Evolutionary conservation across 106 monocot species (phyloP).

Genomic region (Ottelia alismoides): DNA sequence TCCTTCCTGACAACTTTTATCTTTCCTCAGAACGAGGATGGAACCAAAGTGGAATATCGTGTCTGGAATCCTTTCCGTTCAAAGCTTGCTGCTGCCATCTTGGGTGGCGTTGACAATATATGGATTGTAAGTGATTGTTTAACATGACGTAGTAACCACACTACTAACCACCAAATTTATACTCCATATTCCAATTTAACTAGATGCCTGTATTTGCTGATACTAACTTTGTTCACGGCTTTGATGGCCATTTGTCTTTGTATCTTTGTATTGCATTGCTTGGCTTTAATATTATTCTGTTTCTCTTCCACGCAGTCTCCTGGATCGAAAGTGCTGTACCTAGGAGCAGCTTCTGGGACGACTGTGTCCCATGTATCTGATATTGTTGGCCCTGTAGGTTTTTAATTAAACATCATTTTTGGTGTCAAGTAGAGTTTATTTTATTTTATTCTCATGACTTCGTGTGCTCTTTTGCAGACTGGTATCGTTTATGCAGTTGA

Average conservation of each 20-base stretch:
- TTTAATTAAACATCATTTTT: neutral
- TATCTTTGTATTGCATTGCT: neutral
- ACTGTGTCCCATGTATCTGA: conserved; percentile 98
- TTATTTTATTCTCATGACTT: neutral
- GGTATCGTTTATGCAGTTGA: conserved; percentile 96
- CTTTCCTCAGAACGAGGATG: conserved; percentile 66
- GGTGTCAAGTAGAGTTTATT: no score
- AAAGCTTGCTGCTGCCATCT: conserved; percentile 83
- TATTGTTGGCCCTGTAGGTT: conserved; percentile 91
- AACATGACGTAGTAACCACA: no score
- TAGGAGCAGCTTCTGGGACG: conserved; percentile 95
- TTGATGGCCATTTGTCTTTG: neutral
- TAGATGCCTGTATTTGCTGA: no score
- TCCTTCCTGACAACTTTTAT: no score
- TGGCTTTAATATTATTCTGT: neutral
- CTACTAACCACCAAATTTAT: no score
- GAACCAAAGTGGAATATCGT: conserved; percentile 73
- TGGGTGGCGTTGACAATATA: conserved; percentile 91
- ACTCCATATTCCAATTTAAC: no score
- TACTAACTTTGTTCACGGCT: neutral
- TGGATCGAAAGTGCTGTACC: conserved; percentile 69
- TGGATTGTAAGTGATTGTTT: conserved; percentile 58
- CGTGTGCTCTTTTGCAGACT: conserved; percentile 20
- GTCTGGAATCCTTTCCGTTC: conserved; percentile 98
- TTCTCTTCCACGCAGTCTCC: conserved; percentile 57